Evolutionary conservation across 2,329 filamentous ascomycete genomes (phyloP).

Genomic region (Aureobasidium sp.): DNA sequence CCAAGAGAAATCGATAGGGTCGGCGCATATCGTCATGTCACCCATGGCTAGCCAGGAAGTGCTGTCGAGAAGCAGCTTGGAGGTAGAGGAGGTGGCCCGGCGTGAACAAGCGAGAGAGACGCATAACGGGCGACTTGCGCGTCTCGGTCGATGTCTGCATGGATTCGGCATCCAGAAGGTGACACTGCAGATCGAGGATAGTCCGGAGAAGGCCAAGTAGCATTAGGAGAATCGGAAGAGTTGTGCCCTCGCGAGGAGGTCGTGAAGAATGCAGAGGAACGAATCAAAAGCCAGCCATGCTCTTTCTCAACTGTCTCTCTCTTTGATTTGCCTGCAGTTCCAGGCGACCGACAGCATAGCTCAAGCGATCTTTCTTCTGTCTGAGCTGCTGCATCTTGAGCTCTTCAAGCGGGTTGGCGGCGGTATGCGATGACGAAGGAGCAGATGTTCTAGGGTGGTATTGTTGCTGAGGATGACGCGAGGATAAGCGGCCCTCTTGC

Average conservation of each 20-base stretch:
- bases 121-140: neutral
- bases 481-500: conserved; percentile 63
- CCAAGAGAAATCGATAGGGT: conserved; percentile 62
- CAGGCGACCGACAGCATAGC: conserved; percentile 78
- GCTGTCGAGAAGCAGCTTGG: neutral
- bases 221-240: neutral
- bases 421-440: neutral
- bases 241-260: neutral
- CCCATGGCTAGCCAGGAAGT: neutral
- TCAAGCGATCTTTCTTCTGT: conserved; percentile 76
- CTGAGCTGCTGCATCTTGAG: conserved; percentile 59
- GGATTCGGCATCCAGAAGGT: conserved; percentile 9
- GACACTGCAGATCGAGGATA: conserved; percentile 12
- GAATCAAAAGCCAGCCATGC: conserved; percentile 46
- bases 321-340: conserved; percentile 78
- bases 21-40: conserved; percentile 61
- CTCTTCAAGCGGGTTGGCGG: conserved; percentile 42
- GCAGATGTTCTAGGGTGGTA: conserved; percentile 17
- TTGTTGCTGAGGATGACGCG: conserved; percentile 21
- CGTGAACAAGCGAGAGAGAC: neutral
- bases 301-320: conserved; percentile 65
- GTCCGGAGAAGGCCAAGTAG: neutral
- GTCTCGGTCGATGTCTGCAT: conserved; percentile 6
- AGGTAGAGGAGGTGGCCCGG: neutral
- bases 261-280: neutral